Conservation (phyloP, 768 basidiomycete genomes). For the Hortiboletus flavorubellus region DNA sequence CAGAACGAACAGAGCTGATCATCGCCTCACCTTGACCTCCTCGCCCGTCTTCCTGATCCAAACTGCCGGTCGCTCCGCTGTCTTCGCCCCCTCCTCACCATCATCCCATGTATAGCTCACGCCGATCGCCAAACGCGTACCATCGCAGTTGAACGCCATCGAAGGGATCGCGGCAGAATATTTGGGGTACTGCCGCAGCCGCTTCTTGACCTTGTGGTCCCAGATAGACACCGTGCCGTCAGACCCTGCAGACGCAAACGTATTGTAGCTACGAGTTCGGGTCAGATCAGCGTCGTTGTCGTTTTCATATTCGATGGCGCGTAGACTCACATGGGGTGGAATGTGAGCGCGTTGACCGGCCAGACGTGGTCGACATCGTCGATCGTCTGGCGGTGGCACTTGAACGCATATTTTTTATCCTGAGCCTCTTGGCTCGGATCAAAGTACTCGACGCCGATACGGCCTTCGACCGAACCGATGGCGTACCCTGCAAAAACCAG, state of each 20-base stretch:
- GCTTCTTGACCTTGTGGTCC: conserved; percentile 97
- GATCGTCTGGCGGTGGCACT: conserved; percentile 89
- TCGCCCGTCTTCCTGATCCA: conserved; percentile 66
- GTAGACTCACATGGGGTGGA: conserved; percentile 73
- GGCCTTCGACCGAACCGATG: conserved; percentile 89
- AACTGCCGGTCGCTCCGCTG: conserved; percentile 58
- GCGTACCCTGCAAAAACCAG: conserved; percentile 73
- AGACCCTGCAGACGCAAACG: conserved; percentile 93
- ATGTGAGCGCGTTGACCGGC: conserved; percentile 93
- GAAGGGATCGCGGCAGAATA: conserved; percentile 73
- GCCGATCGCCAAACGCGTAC: conserved; percentile 77
- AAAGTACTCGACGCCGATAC: conserved; percentile 97
- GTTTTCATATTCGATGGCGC: not conserved
- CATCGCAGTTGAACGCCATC: conserved; percentile 81
- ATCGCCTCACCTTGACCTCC: conserved; percentile 65
- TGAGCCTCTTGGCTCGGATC: conserved; percentile 76
- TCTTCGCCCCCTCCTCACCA: conserved; percentile 68
- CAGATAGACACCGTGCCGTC: conserved; percentile 94
- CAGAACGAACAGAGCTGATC: not conserved
- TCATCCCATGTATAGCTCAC: conserved; percentile 91
- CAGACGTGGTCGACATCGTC: conserved; percentile 94
- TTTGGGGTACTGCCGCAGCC: conserved; percentile 85
- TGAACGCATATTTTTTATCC: conserved; percentile 83
- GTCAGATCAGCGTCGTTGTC: not conserved
- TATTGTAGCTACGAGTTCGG: conserved; percentile 65